Evolutionary conservation across 1,284 basidiomycete genomes (phyloP), one percentile per base, ranked within the genome.

Genomic region (Sphagnurus paluster): DNA sequence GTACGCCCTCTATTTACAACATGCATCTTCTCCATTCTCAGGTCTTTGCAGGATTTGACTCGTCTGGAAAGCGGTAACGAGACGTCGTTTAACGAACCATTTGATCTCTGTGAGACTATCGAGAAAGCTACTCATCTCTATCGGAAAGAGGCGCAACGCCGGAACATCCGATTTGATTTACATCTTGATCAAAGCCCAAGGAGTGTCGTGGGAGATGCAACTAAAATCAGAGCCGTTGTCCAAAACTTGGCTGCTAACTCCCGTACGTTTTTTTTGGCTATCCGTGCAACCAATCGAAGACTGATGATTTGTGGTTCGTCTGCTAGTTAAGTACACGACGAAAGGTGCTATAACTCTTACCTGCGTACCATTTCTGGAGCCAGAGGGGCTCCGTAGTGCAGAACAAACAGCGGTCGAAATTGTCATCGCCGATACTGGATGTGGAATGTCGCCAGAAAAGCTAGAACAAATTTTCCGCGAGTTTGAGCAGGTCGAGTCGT

Each of bases 181-280:
- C 75, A 82, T 42, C 68, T 84, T 4, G 61, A 70, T 8, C 65
- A 71, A 13, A 74, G 78, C 37, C 89, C 89, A 0, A 66, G 64
- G 25, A 70, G 72, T 36, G 84, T 92, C 9, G 67, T 91, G 11
- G 87, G 87, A 5, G 87, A 90, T 59, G 66, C 77, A 1, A 80
- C 77, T 56, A 92, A 93, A 67, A 84, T 93, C 48, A 76, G 80
- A 48, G 90, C 89, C 1, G 83, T 93, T 21, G 79, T 96, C 1
- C 85, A 89, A 35, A 94, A 93, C 61, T 68, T 93, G 32, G 87
- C 88, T 10, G 89, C 86, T 1, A 94, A 96, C 61, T 83, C 90
- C 21, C 67, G 85, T 84, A 64, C 53, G 78, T 26, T 35, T 37
- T 36, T 16, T n/a, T 8, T n/a, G n/a, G n/a, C n/a, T n/a, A n/a